phyloP scores from a whole-genome alignment of 148 eudicot genomes.

The Dysphania ambrosioides region DNA sequence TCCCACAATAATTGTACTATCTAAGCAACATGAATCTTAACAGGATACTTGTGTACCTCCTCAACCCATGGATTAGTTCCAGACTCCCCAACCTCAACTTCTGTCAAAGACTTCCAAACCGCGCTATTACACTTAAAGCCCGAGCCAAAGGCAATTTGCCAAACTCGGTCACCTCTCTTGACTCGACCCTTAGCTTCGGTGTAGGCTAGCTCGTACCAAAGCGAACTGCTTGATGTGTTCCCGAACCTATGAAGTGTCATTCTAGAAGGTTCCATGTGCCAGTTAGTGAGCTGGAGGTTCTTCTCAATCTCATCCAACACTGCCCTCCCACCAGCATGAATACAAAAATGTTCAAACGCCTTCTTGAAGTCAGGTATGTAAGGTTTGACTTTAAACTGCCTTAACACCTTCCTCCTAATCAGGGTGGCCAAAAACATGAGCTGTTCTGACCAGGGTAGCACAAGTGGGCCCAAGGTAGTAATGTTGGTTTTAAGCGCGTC shows the following conservation, averaged over 20 bases:
- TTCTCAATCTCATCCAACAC: conserved; percentile 69
- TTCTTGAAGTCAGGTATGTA: conserved; percentile 76
- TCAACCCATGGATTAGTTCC: conserved; percentile 69
- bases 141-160: conserved; percentile 91
- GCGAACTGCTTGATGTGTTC: conserved; percentile 81
- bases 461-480: conserved; percentile 74
- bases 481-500: conserved; percentile 78
- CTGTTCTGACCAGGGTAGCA: conserved; percentile 66
- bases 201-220: conserved; percentile 75
- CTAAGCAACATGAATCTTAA: conserved; percentile 37
- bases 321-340: conserved; percentile 75
- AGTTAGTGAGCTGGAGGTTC: conserved; percentile 53
- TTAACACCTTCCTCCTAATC: conserved; percentile 51
- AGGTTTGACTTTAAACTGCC: conserved; percentile 55
- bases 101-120: conserved; percentile 65
- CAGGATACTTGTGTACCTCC: conserved; percentile 54
- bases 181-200: conserved; percentile 74
- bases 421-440: conserved; percentile 56
- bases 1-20: no score
- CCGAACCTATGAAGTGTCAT: conserved; percentile 83
- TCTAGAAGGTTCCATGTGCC: conserved; percentile 93
- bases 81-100: conserved; percentile 33
- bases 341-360: conserved; percentile 82
- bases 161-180: conserved; percentile 56
- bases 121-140: conserved; percentile 94